phyloP scores from a whole-genome alignment of 2,329 filamentous ascomycete species.

The Myriosclerotinia scirpicola region DNA sequence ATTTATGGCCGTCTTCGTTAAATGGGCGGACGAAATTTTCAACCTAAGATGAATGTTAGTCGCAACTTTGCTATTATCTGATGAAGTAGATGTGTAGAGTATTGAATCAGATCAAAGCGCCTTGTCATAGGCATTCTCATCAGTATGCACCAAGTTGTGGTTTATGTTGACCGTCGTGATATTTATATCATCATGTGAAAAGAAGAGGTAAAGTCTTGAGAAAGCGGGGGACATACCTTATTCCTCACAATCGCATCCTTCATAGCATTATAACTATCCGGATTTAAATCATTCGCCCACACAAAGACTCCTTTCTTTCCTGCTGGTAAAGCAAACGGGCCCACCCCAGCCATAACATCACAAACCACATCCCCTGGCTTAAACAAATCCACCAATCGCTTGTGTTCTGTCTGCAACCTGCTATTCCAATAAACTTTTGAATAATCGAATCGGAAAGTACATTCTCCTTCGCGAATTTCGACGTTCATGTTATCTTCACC shows the following conservation, averaged over 20 bases:
- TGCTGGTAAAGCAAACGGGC: slow-evolving; percentile 89
- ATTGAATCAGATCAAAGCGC: slow-evolving; percentile 28
- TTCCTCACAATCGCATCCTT: slow-evolving; percentile 70
- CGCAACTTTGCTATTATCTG: slow-evolving; percentile 14
- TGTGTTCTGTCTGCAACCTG: slow-evolving; percentile 85
- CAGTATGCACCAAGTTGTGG: slow-evolving; percentile 26
- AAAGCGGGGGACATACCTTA: slow-evolving; percentile 57
- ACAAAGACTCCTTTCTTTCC: slow-evolving; percentile 89
- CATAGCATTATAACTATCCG: slow-evolving; percentile 77
- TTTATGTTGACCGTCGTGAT: slow-evolving; percentile 34
- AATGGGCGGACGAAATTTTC: slow-evolving; percentile 71
- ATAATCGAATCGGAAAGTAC: slow-evolving; percentile 91
- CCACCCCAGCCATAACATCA: slow-evolving; percentile 97
- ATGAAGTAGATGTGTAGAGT: not conserved
- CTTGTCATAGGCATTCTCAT: slow-evolving; percentile 29
- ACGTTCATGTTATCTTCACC: slow-evolving; percentile 83
- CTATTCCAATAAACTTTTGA: slow-evolving; percentile 98
- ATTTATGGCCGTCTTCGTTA: slow-evolving; percentile 78
- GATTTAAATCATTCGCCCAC: slow-evolving; percentile 96
- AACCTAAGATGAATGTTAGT: slow-evolving; percentile 46
- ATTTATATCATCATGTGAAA: slow-evolving; percentile 29
- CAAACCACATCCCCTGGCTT: slow-evolving; percentile 83
- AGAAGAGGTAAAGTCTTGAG: not conserved
- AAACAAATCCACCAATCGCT: slow-evolving; percentile 74
- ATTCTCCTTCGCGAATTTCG: slow-evolving; percentile 76